Evolutionary conservation across 2,329 filamentous ascomycete genomes (phyloP).

Genomic region (Ophiostoma montium): DNA sequence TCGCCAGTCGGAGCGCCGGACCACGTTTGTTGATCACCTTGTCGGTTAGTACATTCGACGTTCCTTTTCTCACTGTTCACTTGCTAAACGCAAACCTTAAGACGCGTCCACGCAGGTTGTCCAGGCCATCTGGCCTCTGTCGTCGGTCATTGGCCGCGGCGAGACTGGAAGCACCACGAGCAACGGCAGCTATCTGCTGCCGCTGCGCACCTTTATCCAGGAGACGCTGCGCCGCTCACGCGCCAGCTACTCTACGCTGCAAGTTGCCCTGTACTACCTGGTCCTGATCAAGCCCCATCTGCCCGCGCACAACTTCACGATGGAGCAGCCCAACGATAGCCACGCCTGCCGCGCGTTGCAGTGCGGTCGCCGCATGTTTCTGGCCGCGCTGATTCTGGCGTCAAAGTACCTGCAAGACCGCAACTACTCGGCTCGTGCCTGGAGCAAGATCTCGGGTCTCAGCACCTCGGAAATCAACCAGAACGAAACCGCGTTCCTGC

Average conservation of each 20-base stretch:
- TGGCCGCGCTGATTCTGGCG: slow-evolving; percentile 84
- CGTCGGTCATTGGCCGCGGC: slow-evolving; percentile 61
- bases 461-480: slow-evolving; percentile 89
- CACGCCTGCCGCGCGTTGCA: slow-evolving; percentile 68
- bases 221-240: slow-evolving; percentile 89
- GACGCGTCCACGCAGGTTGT: slow-evolving; percentile 97
- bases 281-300: slow-evolving; percentile 87
- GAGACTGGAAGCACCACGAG: slow-evolving; percentile 18
- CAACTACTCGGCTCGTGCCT: slow-evolving; percentile 92
- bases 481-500: slow-evolving; percentile 85
- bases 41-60: slow-evolving; percentile 66
- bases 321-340: slow-evolving; percentile 65
- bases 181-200: slow-evolving; percentile 44
- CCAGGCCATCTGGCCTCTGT: slow-evolving; percentile 90
- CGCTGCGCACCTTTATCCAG: slow-evolving; percentile 90
- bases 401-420: slow-evolving; percentile 97
- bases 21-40: slow-evolving; percentile 90
- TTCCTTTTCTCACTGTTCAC: neutral
- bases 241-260: slow-evolving; percentile 92
- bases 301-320: slow-evolving; percentile 69
- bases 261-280: slow-evolving; percentile 92
- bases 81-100: slow-evolving; percentile 30
- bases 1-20: slow-evolving; percentile 81
- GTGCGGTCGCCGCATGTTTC: slow-evolving; percentile 94
- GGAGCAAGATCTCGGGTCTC: slow-evolving; percentile 98